Conservation (phyloP, 768 basidiomycete genomes). For the Rhodosporidiobolus odoratus region DNA sequence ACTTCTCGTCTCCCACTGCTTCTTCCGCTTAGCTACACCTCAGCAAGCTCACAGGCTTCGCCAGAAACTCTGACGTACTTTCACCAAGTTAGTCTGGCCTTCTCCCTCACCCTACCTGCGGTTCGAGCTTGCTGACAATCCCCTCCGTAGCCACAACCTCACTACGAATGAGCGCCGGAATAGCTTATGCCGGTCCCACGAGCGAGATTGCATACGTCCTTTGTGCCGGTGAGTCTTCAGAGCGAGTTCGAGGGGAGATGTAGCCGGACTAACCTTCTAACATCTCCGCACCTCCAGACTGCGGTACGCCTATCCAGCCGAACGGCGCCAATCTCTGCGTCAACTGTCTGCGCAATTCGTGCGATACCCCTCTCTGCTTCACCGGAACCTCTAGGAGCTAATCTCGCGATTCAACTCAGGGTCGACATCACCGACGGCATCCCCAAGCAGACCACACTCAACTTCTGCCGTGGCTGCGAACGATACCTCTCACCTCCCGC, state of each 20-base stretch:
- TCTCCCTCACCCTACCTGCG: neutral
- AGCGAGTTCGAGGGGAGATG: neutral
- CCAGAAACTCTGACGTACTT: too few relatives aligned
- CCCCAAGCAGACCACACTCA: constrained; percentile 71
- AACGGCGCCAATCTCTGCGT: constrained; percentile 88
- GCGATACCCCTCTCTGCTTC: neutral
- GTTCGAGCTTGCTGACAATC: neutral
- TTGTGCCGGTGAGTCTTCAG: constrained; percentile 39
- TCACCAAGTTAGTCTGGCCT: neutral
- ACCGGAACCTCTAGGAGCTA: neutral
- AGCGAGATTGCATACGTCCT: constrained; percentile 43
- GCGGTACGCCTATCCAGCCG: constrained; percentile 44
- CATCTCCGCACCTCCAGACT: constrained; percentile 31
- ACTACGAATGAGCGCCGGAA: constrained; percentile 21
- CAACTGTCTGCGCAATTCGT: constrained; percentile 80
- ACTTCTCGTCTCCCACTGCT: too few relatives aligned
- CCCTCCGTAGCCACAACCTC: neutral
- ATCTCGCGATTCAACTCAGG: constrained; percentile 47
- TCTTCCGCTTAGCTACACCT: too few relatives aligned
- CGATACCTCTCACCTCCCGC: constrained; percentile 86
- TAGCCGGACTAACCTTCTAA: constrained; percentile 1
- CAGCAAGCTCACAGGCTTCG: too few relatives aligned
- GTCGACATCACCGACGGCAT: constrained; percentile 98
- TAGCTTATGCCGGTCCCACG: constrained; percentile 36
- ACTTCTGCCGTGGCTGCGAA: constrained; percentile 93